Evolutionary conservation across 495 filamentous ascomycete genomes (phyloP), one percentile per base, ranked within the genome.

Genomic region (Talaromyces stipitatus): DNA sequence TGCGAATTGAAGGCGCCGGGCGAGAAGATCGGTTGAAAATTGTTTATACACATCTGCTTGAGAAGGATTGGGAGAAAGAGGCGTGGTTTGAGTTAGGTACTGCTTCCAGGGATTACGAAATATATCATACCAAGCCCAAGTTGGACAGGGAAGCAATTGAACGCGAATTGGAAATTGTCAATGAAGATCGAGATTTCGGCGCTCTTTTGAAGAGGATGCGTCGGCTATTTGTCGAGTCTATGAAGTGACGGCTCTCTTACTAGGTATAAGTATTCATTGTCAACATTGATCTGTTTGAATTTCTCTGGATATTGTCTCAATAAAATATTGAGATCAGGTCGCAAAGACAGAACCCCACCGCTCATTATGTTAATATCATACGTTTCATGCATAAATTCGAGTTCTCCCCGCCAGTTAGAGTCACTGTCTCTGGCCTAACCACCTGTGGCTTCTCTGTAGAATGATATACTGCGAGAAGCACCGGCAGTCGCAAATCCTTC

Each of bases 41-140:
- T 74, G 82, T 91, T 4, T 98, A 87, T 66, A 90, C 82, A n/a
- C 88, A 95, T 69, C 71, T 96, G 27, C 56, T 73, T 8, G 92
- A 96, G 72, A 80, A 84, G 60, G 85, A 94, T 62, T 94, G 90
- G 89, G 88, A 88, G 61, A 81, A 84, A 56, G 94, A 98, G 73
- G 88, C 85, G 9, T 96, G 86, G 85, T 98, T 98, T 69, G 92
- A 96, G 77, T 72, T 98, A 55, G 85, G 86, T 61, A 92, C 85
- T 61, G 80, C 83, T 10, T 84, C 80, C 60, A 77, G 86, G 54
- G 94, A 97, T 56, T 97, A 96, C 67, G 84, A 87, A 63, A 85
- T 98, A 9, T 78, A 82, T 51, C 83, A 85, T 47, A 88, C 84
- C 60, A 75, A 84, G 62, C 92, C 92, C 24, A 96, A 91, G 72